Conservation (phyloP, 75 land plant species). For the Sequoiadendron giganteum region DNA sequence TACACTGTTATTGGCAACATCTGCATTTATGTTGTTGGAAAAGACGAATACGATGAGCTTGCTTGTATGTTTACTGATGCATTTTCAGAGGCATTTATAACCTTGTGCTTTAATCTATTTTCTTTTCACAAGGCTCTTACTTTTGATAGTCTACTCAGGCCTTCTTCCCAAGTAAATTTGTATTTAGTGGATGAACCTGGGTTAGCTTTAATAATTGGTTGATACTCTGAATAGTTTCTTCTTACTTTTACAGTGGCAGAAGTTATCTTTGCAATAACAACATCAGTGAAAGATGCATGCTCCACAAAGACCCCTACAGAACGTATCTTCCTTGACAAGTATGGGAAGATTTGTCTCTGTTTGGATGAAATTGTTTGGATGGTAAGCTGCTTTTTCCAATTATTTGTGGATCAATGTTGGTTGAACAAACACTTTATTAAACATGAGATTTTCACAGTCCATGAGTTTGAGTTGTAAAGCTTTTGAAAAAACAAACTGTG, state of each 20-base stretch:
- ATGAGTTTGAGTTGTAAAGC: too few species aligned
- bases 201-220: not conserved
- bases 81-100: not conserved
- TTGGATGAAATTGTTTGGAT: constrained; percentile 92
- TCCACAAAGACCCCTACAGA: constrained; percentile 80
- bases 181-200: not conserved
- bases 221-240: not conserved
- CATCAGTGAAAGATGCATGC: constrained; percentile 89
- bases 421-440: not conserved
- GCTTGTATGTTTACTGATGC: constrained; percentile 53
- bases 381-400: constrained; percentile 28
- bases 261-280: constrained; percentile 82
- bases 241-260: constrained; percentile 59
- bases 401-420: not conserved
- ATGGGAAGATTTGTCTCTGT: constrained; percentile 89
- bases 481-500: too few species aligned
- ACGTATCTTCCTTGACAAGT: constrained; percentile 90
- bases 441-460: too few species aligned
- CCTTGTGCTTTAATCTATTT: not conserved
- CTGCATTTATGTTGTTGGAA: constrained; percentile 85
- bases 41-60: constrained; percentile 96
- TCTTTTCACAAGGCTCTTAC: not conserved
- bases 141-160: not conserved
- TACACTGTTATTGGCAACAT: constrained; percentile 91
- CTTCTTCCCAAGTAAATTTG: not conserved